Evolutionary conservation across 179 eudicot genomes (phyloP), one percentile per base, ranked within the genome.

Genomic region (Pouteria campechiana): DNA sequence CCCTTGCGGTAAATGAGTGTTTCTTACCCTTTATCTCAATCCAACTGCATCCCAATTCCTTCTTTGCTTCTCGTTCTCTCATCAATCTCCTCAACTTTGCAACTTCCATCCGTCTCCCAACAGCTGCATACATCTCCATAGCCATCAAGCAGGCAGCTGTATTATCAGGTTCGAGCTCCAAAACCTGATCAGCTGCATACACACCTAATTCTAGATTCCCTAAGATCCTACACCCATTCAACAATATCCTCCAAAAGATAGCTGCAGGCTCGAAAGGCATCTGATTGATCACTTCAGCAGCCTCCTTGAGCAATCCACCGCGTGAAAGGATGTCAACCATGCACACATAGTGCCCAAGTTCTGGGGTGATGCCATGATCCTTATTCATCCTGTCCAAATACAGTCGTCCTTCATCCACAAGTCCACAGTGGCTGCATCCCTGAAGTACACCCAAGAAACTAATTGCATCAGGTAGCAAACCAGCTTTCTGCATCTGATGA

Each of bases 21-120:
- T 23, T 52, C 34, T 12, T 37, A 35, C 60, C 55, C 46, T 57
- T 29, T 40, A 64, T 47, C 31, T 57, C 70, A 11, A 64, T 36
- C 55, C 52, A 64, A 20, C 75, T 64, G 52, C 55, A 60, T 4
- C 70, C 69, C 46, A 58, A 49, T 32, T 60, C 60, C 31, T 43
- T 55, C 29, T 21, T 48, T 31, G 49, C 54, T 43, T 52, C 60
- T 13, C 18, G 47, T 6, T 28, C 44, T 25, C 10, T 43, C 39
- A 52, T 52, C 10, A 12, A 44, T 30, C 33, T 50, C 33, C 61
- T 38, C 33, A 55, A 29, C 22, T 30, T 37, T 13, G 36, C 19
- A 35, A 44, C 53, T 13, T 43, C 44, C 20, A 27, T 35, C 18
- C 45, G 27, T 41, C 44, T 51, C 2, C 61, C 65, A 30, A 40